phyloP scores from a whole-genome alignment of 371 early-diverging fungal genomes.

The Thermomucor indicae-seudaticae region DNA sequence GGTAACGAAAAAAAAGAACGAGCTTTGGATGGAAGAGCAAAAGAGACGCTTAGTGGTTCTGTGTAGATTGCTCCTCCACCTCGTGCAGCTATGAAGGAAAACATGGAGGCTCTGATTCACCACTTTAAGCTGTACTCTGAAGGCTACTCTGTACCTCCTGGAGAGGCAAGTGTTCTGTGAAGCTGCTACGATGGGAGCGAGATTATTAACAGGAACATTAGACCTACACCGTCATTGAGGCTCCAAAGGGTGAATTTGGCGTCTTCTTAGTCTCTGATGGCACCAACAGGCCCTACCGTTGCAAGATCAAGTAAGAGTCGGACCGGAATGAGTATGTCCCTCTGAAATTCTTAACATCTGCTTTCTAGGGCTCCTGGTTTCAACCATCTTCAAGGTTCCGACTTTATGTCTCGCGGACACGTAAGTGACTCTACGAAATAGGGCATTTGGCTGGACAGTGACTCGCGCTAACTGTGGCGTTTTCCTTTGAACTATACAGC shows the following conservation, averaged over 20 bases:
- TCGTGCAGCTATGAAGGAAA: slow-evolving; percentile 94
- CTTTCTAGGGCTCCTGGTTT: slow-evolving; percentile 88
- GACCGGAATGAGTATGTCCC: neutral
- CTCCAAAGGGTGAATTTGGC: slow-evolving; percentile 98
- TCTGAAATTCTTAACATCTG: neutral
- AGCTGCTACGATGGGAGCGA: neutral
- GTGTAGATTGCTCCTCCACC: slow-evolving; percentile 86
- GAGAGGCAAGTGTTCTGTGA: slow-evolving; percentile 47
- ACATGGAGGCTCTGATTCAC: slow-evolving; percentile 97
- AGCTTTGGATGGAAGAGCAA: no score
- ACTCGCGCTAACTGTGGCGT: neutral
- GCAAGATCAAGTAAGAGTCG: slow-evolving; percentile 71
- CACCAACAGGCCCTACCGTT: slow-evolving; percentile 92
- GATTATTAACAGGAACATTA: no score
- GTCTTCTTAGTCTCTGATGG: slow-evolving; percentile 88
- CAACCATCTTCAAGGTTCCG: slow-evolving; percentile 88
- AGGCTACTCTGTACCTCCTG: slow-evolving; percentile 94
- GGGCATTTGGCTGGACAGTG: no score
- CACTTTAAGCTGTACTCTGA: slow-evolving; percentile 98
- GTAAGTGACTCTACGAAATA: neutral
- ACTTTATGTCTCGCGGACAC: slow-evolving; percentile 87
- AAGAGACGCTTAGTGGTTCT: no score
- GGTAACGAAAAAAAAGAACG: slow-evolving; percentile 10
- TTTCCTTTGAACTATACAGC: neutral
- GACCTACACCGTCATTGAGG: slow-evolving; percentile 96